These are phyloP conservation scores for Taiozyma sp. DNA, from an alignment of 1,139 yeast genomes.

Conservation along the genomic window DNA sequence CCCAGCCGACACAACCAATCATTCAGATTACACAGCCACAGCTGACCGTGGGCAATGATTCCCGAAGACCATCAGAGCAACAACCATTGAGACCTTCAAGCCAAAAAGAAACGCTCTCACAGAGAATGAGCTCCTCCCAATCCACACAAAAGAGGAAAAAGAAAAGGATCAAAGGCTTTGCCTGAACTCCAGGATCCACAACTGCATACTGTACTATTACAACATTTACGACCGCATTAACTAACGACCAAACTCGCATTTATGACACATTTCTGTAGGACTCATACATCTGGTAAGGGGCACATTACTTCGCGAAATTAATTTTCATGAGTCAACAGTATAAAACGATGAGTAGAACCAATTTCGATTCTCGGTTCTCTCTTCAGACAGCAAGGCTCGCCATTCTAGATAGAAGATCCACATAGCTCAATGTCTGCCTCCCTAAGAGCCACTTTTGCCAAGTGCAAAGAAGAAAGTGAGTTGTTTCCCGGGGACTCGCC, in stretches of 20 bases:
- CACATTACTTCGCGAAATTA: background rate
- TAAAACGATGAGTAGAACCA: background rate
- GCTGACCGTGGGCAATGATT: background rate
- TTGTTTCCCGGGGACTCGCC: background rate
- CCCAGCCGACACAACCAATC: constrained; percentile 1
- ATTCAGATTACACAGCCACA: constrained; percentile 7
- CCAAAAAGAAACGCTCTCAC: background rate
- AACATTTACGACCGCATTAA: background rate
- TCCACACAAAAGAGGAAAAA: constrained; percentile 6
- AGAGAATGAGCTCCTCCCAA: background rate
- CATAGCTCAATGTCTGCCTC: constrained; percentile 50
- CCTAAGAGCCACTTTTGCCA: constrained; percentile 64
- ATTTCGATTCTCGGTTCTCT: background rate
- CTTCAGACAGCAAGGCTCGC: background rate
- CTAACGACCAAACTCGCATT: background rate
- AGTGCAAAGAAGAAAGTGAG: constrained; percentile 54
- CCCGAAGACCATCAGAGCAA: background rate
- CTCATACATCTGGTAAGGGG: background rate
- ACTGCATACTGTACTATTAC: background rate
- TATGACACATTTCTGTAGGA: background rate
- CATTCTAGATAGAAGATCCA: no score
- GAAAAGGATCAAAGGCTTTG: constrained; percentile 11
- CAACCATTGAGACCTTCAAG: constrained; percentile 1
- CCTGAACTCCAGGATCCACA: background rate
- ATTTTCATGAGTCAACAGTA: constrained; percentile 2